Evolutionary conservation across 371 early-diverging fungal genomes (phyloP), one percentile per base, ranked within the genome.

Genomic region (Smittium culicis): DNA sequence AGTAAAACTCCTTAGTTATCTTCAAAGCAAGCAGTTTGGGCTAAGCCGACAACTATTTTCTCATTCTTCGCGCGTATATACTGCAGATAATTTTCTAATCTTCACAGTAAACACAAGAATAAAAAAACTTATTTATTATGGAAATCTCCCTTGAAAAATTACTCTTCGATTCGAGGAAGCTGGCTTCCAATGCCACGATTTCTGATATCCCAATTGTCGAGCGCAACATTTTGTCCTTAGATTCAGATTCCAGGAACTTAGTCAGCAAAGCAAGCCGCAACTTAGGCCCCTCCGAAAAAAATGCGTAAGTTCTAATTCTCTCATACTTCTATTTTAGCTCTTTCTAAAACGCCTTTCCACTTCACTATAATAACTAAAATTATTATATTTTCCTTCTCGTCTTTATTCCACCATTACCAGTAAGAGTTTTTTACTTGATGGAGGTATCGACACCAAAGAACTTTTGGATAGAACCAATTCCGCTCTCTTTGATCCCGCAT

Each of bases 221-320:
- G 61, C 82, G 90, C 34, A 87, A 85, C 61, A 79, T 93, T 25
- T 84, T 82, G 70, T 85, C 88, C 79, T 87, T 93, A 60, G 88
- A 87, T 65, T 73, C 81, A 20, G 85, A 88, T 66, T 86, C 91
- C 25, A 79, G 84, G 34, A 83, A 84, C 65, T 79, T 93, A 20
- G 82, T 81, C 0, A 74, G 82, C 27, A 82, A 79, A 67, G 60
- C 83, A 1, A 71, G 78, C 11, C 79, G 77, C 35, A 72, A 73
- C 11, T 76, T 73, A n/a, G 77, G 77, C 28, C 68, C 67, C 17
- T 69, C 76, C 1, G 82, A 82, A 66, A 77, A 78, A 64, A 79
- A 77, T 35, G 81, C 80, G 76, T 85, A 85, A 27, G 17, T 8
- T 35, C 3, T 20, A 20, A 28, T n/a, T n/a, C n/a, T n/a, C n/a